Evolutionary conservation across 768 basidiomycete species (phyloP), one percentile per base, ranked within the genome.

Genomic region (Rhodotorula diobovata): DNA sequence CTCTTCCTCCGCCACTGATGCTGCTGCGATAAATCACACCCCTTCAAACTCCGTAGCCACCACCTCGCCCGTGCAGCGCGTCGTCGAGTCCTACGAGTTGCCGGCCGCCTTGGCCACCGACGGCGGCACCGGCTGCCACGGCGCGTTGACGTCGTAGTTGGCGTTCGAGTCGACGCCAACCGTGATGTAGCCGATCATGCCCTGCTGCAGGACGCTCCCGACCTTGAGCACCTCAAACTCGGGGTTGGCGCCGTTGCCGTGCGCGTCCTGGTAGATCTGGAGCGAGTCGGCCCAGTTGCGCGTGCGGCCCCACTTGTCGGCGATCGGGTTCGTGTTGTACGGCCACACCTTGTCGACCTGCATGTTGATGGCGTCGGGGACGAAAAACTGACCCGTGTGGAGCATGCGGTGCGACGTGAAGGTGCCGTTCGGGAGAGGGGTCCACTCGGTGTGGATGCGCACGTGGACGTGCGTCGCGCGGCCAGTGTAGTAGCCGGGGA

Each of bases 241-340:
- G 41, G 78, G 76, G 50, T 77, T 71, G 75, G 79, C 76, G 41
- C 78, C 79, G 61, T 78, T 78, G 37, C 63, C 66, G 70, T 79
- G 78, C 59, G 78, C 76, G 61, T 79, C 79, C 32, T 73, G 71
- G 72, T 78, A 80, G 70, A 80, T 79, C 57, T 76, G 65, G 56
- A 80, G 76, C 70, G 77, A 78, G 74, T 80, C 79, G 57, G n/a
- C 71, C 79, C 79, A 80, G 79, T 80, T 80, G 64, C 79, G 71
- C 14, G 79, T 80, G 39, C 79, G 76, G 25, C 79, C 79, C 73
- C 79, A 74, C 67, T 75, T 76, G 63, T 75, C 30, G 21, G 68
- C 68, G 74, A 80, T 78, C 39, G 78, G 78, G 76, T 79, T 80
- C 55, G 64, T 74, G 72, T 67, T 69, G 74, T 79, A 78, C 32